phyloP scores from a whole-genome alignment of 202 grass and related monocot genomes.

The Setaria italica region DNA sequence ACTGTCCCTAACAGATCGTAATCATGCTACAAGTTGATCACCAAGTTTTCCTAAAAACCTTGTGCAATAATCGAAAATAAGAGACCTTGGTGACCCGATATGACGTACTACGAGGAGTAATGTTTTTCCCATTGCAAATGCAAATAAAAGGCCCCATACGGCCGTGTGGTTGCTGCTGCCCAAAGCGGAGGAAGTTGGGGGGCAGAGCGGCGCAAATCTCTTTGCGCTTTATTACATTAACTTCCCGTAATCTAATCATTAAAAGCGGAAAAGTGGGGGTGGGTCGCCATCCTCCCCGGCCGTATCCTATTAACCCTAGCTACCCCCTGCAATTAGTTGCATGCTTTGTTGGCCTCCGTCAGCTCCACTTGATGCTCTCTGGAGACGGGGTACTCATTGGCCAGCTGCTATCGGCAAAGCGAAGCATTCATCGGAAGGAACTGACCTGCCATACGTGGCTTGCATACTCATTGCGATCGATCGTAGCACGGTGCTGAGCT shows the following conservation, averaged over 20 bases:
- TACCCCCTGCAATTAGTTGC: constrained; percentile 1
- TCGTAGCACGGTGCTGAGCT: neutral
- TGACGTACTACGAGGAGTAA: neutral
- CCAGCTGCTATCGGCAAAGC: neutral
- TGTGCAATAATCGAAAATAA: neutral
- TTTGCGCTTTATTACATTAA: constrained; percentile 51
- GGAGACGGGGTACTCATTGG: neutral
- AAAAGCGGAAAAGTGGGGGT: constrained; percentile 39
- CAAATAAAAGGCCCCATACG: neutral
- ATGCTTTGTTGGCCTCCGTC: constrained; percentile 31
- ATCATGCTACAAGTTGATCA: constrained; percentile 3
- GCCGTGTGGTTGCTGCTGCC: constrained; percentile 18
- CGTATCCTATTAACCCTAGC: constrained; percentile 4
- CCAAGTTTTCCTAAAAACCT: too few species aligned
- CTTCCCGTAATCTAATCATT: constrained; percentile 62
- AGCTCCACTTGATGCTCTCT: constrained; percentile 19
- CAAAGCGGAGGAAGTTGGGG: constrained; percentile 36
- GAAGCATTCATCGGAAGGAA: neutral
- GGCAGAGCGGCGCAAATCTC: constrained; percentile 39
- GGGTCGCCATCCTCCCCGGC: neutral
- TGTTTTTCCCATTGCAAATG: neutral
- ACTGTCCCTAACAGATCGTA: neutral
- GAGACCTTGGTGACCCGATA: neutral
- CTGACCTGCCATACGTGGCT: constrained; percentile 30
- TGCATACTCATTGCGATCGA: constrained; percentile 23